These are phyloP conservation scores for Micractinium conductrix DNA, from an alignment of 139 green algal genomes.

Conservation along the genomic window DNA sequence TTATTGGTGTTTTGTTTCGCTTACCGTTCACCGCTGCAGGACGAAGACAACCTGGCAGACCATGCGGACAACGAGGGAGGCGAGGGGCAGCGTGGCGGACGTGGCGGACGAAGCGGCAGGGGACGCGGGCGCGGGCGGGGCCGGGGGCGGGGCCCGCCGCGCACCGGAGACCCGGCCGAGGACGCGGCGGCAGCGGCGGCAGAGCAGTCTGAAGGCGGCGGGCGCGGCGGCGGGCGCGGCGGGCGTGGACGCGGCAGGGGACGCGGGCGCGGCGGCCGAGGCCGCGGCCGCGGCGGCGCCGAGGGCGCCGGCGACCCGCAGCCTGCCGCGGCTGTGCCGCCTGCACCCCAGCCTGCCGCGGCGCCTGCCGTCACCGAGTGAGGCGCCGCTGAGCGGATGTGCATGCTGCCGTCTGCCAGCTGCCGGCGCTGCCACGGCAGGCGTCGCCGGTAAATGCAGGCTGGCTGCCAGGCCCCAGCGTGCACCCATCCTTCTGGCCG, in stretches of 20 bases:
- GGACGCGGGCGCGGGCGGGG: neutral
- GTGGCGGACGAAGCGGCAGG: conserved; percentile 7
- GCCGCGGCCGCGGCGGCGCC: neutral
- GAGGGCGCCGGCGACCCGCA: neutral
- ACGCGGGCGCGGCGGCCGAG: neutral
- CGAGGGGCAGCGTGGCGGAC: neutral
- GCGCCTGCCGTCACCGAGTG: neutral
- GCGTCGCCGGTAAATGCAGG: neutral
- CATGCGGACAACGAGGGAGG: conserved; percentile 14
- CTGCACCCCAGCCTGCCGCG: neutral
- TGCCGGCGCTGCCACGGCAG: no score
- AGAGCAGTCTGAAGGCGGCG: neutral
- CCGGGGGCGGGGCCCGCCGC: conserved; percentile 11
- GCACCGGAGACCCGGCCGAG: conserved; percentile 21
- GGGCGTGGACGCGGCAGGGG: conserved; percentile 25
- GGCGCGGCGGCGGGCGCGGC: neutral
- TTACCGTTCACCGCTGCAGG: conserved; percentile 56
- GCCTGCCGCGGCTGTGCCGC: neutral
- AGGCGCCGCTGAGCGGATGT: no score
- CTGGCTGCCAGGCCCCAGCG: neutral
- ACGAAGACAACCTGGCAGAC: conserved; percentile 24
- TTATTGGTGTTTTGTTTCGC: neutral
- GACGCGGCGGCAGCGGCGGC: conserved; percentile 24
- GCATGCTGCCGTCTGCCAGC: no score
- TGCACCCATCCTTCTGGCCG: neutral